phyloP scores from a whole-genome alignment of 495 filamentous ascomycete species.

The Podospora australis region DNA sequence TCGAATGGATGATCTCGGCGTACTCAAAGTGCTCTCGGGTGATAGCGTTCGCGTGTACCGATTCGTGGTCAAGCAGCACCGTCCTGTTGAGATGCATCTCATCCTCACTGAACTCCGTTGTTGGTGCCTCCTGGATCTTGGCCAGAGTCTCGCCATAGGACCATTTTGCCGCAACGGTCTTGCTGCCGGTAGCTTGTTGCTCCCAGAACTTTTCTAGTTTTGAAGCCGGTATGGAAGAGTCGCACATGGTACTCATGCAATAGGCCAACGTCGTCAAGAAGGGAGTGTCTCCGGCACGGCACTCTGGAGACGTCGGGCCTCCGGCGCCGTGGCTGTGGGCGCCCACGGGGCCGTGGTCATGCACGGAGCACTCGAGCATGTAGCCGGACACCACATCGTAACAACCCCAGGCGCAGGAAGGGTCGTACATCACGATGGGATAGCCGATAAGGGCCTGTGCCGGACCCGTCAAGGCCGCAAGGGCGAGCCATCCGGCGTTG shows the following conservation, averaged over 20 bases:
- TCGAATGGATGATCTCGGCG: constrained; percentile 1
- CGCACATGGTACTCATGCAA: constrained; percentile 31
- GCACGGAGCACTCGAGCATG: constrained; percentile 24
- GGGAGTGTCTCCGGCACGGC: constrained; percentile 28
- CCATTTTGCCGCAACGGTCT: constrained; percentile 6
- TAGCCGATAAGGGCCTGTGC: constrained; percentile 27
- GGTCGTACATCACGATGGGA: constrained; percentile 29
- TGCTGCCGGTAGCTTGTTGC: not conserved
- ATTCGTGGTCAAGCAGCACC: constrained; percentile 17
- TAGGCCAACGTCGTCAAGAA: constrained; percentile 33
- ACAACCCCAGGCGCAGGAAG: constrained; percentile 30
- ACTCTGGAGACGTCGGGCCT: constrained; percentile 25
- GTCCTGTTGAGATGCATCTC: constrained; percentile 22
- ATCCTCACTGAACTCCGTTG: constrained; percentile 3
- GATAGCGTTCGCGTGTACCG: not conserved
- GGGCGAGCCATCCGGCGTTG: not conserved
- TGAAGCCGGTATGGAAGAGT: constrained; percentile 12
- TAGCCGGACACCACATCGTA: constrained; percentile 16
- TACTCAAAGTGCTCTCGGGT: constrained; percentile 5
- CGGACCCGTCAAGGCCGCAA: not conserved
- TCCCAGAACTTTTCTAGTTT: constrained; percentile 31
- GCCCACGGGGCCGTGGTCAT: constrained; percentile 5
- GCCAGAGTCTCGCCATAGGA: constrained; percentile 15
- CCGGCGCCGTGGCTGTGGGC: constrained; percentile 7
- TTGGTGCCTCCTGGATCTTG: not conserved